Percentiles rank a stretch among this genome's conserved stretches.
Conservation (phyloP, 305 asterid genomes). For the Withania somnifera region DNA sequence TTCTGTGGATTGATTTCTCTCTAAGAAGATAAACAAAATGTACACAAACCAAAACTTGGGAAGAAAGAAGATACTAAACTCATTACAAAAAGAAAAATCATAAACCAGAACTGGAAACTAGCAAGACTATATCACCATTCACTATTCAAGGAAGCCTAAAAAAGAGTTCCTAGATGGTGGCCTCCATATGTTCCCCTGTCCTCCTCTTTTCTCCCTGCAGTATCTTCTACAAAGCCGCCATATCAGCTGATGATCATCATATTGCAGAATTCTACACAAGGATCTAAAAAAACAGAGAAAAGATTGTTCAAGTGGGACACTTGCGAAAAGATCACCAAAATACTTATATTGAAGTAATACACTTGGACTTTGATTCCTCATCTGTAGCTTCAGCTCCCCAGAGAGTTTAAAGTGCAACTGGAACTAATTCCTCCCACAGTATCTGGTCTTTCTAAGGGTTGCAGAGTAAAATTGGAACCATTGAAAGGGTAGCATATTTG, state of each 20-base stretch:
- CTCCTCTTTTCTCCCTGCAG: not conserved
- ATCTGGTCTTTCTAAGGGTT: constrained; percentile 14
- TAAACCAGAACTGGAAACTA: not conserved
- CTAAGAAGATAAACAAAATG: not conserved
- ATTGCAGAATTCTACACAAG: not conserved
- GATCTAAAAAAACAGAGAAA: not conserved
- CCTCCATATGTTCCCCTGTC: not conserved
- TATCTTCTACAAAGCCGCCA: not conserved
- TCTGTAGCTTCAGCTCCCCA: constrained; percentile 11
- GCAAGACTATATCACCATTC: not conserved
- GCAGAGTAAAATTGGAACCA: constrained; percentile 4
- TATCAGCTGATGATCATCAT: not conserved
- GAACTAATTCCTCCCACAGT: constrained; percentile 6
- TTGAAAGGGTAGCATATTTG: not conserved
- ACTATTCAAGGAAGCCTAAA: not conserved
- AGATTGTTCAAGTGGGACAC: not conserved
- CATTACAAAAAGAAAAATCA: not conserved
- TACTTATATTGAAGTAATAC: not conserved
- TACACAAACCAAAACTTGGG: not conserved
- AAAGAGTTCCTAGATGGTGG: not conserved
- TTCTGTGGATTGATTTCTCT: not conserved
- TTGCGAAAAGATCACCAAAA: not conserved
- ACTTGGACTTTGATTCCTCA: not conserved
- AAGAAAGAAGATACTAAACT: not conserved
- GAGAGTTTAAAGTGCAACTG: not conserved